Percentiles rank a stretch among this genome's conserved stretches.
Conservation (phyloP, 495 filamentous ascomycete genomes). For the Aspergillus nidulans region DNA sequence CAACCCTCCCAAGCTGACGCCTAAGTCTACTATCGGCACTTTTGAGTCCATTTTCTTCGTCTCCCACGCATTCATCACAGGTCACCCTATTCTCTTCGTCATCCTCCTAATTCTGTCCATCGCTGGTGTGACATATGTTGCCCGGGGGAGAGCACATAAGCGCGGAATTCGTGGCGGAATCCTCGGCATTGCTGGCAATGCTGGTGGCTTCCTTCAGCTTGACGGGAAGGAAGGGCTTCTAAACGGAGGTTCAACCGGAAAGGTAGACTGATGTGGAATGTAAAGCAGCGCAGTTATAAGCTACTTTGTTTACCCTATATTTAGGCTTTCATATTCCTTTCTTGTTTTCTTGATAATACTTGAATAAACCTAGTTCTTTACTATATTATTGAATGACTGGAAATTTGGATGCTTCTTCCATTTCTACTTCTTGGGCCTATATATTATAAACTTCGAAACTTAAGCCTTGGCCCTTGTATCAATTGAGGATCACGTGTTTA, state of each 20-base stretch:
- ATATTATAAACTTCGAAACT: no score
- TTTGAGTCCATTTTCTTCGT: constrained; percentile 77
- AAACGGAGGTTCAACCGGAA: constrained; percentile 57
- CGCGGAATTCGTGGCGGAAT: constrained; percentile 41
- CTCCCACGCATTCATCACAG: constrained; percentile 58
- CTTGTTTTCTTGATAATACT: constrained; percentile 13
- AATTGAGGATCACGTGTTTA: constrained; percentile 19
- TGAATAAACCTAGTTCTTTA: neutral
- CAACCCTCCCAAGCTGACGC: constrained; percentile 73
- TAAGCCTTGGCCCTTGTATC: no score
- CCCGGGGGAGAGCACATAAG: constrained; percentile 30
- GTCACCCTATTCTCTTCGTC: constrained; percentile 69
- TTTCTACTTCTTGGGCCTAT: no score
- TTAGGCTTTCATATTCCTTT: constrained; percentile 26
- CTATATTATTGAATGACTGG: neutral
- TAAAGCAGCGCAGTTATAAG: constrained; percentile 38
- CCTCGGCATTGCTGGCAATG: constrained; percentile 52
- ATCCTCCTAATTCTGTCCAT: constrained; percentile 52
- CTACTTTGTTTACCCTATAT: constrained; percentile 28
- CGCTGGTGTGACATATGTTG: constrained; percentile 27
- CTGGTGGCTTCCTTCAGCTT: constrained; percentile 66
- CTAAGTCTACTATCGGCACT: constrained; percentile 78
- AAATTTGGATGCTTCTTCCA: neutral
- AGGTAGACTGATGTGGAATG: constrained; percentile 62
- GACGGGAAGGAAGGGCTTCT: constrained; percentile 73